Percentiles rank a stretch among this genome's conserved stretches.
phyloP scores from a whole-genome alignment of 2,329 filamentous ascomycete genomes.

The Sarocladium brachiariae region DNA sequence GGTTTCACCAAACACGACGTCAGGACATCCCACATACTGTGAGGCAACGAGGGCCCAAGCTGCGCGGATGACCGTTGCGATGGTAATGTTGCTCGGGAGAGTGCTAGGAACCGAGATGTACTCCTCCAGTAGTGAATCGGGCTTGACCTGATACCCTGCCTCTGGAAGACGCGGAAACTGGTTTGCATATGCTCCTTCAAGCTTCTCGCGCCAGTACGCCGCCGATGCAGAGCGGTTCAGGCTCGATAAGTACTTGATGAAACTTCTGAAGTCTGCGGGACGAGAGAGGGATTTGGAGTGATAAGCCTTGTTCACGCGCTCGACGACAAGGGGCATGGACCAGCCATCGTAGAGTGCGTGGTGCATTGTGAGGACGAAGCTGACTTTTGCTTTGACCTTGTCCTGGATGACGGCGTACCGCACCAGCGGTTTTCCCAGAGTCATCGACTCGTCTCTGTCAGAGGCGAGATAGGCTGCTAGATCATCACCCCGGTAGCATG shows the following conservation, averaged over 20 bases:
- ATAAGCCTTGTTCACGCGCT: conserved; percentile 40
- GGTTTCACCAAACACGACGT: conserved; percentile 54
- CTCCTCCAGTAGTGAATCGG: conserved; percentile 46
- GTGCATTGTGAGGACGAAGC: conserved; percentile 49
- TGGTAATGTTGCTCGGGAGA: conserved; percentile 36
- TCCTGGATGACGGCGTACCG: conserved; percentile 37
- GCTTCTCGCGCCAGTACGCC: conserved; percentile 38
- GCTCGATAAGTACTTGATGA: conserved; percentile 39
- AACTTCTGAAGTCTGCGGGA: conserved; percentile 39
- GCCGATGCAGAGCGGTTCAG: conserved; percentile 34
- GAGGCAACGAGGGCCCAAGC: conserved; percentile 52
- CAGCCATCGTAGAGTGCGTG: conserved; percentile 52
- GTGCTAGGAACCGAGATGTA: conserved; percentile 28
- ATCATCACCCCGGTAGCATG: conserved; percentile 25
- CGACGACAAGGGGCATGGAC: conserved; percentile 44
- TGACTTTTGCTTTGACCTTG: conserved; percentile 22
- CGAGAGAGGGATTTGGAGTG: conserved; percentile 23
- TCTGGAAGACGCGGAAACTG: conserved; percentile 44
- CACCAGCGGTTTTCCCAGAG: conserved; percentile 38
- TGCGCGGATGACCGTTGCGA: conserved; percentile 50
- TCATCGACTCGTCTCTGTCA: conserved; percentile 33
- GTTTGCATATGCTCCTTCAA: conserved; percentile 35
- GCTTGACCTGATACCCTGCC: conserved; percentile 39
- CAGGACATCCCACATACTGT: conserved; percentile 42
- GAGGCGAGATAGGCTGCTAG: conserved; percentile 33